phyloP scores from a whole-genome alignment of 371 early-diverging fungal species.

The Zopfochytrium polystomum region DNA sequence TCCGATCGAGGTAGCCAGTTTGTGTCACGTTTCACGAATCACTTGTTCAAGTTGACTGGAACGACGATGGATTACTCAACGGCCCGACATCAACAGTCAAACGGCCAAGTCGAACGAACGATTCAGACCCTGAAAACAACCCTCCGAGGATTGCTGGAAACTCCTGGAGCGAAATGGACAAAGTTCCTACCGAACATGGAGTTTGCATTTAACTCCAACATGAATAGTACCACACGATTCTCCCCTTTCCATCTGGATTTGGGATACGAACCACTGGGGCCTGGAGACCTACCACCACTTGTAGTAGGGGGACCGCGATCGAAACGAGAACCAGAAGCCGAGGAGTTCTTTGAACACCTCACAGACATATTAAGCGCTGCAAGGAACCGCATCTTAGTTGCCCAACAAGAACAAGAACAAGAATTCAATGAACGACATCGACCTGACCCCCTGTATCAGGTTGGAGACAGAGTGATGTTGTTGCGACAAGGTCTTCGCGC shows the following conservation, averaged over 20 bases:
- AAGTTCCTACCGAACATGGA: neutral
- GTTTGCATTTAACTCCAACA: neutral
- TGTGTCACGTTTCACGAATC: constrained; percentile 1
- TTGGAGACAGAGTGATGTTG: neutral
- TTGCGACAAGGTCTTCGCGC: neutral
- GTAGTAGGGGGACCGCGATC: neutral
- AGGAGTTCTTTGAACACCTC: neutral
- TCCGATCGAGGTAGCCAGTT: constrained; percentile 17
- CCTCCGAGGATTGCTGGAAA: neutral
- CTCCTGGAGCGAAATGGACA: neutral
- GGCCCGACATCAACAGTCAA: neutral
- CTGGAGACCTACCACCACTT: too few relatives aligned
- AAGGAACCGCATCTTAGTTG: neutral
- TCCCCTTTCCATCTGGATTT: neutral
- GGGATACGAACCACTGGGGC: neutral
- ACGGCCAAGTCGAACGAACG: neutral
- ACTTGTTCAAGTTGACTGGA: neutral
- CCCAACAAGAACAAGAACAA: neutral
- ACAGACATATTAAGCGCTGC: neutral
- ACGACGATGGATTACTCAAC: neutral
- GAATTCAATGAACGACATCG: neutral
- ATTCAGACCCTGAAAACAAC: neutral
- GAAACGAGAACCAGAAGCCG: neutral
- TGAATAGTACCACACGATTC: neutral
- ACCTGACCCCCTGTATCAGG: neutral